These are phyloP conservation scores for Hypoxylon sp. DNA, from an alignment of 2,329 filamentous ascomycete species.

Conservation along the genomic window DNA sequence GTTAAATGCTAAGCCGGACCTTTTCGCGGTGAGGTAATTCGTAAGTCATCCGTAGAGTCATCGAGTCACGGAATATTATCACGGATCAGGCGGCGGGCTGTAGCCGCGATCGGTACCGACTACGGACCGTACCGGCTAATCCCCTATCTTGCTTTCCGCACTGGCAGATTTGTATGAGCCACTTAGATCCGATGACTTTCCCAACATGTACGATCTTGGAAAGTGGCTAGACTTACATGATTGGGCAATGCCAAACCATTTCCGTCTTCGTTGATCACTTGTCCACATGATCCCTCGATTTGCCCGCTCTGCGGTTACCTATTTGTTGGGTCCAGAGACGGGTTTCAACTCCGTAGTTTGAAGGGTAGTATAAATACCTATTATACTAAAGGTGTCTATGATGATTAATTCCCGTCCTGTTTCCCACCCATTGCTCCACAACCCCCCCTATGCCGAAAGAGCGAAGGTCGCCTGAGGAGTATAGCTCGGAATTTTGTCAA, in stretches of 20 bases:
- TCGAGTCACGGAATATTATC: background rate
- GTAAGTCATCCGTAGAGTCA: too few relatives aligned
- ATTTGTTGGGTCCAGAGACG: constrained; percentile 16
- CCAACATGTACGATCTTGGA: constrained; percentile 23
- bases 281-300: constrained; percentile 16
- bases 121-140: constrained; percentile 11
- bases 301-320: constrained; percentile 1
- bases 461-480: constrained; percentile 15
- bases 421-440: constrained; percentile 4
- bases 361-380: constrained; percentile 4
- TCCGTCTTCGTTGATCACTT: constrained; percentile 2
- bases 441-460: constrained; percentile 13
- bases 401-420: constrained; percentile 13
- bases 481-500: background rate
- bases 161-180: constrained; percentile 2
- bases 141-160: background rate
- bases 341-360: constrained; percentile 3
- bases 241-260: constrained; percentile 24
- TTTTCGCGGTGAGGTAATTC: too few relatives aligned
- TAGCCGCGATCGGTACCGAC: constrained; percentile 30
- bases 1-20: too few relatives aligned
- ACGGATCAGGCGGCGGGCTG: background rate
- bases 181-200: constrained; percentile 23
- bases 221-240: constrained; percentile 9
- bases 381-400: constrained; percentile 8